Conservation (phyloP, 1,139 yeast species). For the Pichia norvegensis region DNA sequence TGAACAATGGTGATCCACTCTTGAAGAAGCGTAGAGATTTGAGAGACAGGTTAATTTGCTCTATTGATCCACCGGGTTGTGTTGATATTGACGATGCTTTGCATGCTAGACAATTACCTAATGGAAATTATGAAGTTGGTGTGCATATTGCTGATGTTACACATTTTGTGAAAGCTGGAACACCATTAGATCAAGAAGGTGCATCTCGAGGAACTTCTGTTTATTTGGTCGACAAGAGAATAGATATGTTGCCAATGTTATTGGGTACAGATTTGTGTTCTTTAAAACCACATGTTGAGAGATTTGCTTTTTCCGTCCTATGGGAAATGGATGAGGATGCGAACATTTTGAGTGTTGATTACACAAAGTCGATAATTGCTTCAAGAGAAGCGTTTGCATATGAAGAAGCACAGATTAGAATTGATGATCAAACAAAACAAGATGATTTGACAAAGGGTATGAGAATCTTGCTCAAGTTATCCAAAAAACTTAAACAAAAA, state of each 20-base stretch:
- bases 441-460: conserved; percentile 88
- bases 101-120: conserved; percentile 76
- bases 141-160: conserved; percentile 99
- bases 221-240: conserved; percentile 95
- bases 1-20: conserved; percentile 52
- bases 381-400: conserved; percentile 95
- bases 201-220: conserved; percentile 97
- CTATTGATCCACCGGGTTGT: conserved; percentile 97
- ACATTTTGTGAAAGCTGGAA: conserved; percentile 88
- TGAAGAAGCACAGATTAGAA: conserved; percentile 85
- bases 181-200: conserved; percentile 92
- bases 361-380: conserved; percentile 79
- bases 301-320: conserved; percentile 90
- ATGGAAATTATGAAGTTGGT: conserved; percentile 95
- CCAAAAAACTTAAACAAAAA: conserved; percentile 76
- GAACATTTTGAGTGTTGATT: conserved; percentile 72
- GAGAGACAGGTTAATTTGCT: conserved; percentile 83
- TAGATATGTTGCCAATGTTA: conserved; percentile 95
- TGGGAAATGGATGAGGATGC: conserved; percentile 93
- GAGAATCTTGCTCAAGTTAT: conserved; percentile 69
- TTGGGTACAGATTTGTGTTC: conserved; percentile 96
- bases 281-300: conserved; percentile 86
- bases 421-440: conserved; percentile 67
- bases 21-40: conserved; percentile 69
- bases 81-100: conserved; percentile 98